These are phyloP conservation scores for Pisolithus tinctorius DNA, from an alignment of 768 basidiomycete genomes.

Conservation along the genomic window DNA sequence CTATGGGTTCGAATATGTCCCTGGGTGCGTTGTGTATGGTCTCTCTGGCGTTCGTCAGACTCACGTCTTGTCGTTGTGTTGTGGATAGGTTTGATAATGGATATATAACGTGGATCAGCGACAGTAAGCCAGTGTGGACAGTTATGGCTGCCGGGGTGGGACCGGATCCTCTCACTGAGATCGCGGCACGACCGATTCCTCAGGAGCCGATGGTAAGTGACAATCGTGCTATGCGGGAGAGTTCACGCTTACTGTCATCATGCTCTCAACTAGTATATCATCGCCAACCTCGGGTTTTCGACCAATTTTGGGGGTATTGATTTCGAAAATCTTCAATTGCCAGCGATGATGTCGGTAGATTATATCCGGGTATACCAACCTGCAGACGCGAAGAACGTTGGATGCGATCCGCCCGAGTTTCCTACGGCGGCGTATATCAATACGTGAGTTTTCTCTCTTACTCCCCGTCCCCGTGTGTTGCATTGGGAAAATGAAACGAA, in stretches of 20 bases:
- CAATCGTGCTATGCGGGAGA: neutral
- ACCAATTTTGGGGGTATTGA: constrained; percentile 63
- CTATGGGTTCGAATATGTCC: constrained; percentile 51
- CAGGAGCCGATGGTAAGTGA: constrained; percentile 62
- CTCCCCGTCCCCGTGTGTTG: neutral
- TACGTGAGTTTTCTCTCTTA: constrained; percentile 35
- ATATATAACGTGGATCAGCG: constrained; percentile 68
- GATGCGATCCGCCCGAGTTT: constrained; percentile 63
- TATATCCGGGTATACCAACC: constrained; percentile 76
- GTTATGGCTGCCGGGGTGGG: constrained; percentile 42
- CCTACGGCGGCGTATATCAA: constrained; percentile 77
- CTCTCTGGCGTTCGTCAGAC: neutral
- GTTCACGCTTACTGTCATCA: neutral
- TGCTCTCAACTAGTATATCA: constrained; percentile 44
- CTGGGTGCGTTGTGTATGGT: constrained; percentile 20
- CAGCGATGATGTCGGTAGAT: constrained; percentile 64
- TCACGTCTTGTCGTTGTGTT: neutral
- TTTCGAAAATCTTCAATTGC: constrained; percentile 45
- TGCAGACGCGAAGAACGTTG: constrained; percentile 40
- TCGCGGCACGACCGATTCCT: constrained; percentile 52
- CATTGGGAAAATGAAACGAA: no score
- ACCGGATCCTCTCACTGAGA: constrained; percentile 44
- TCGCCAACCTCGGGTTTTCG: constrained; percentile 67
- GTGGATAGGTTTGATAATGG: constrained; percentile 36
- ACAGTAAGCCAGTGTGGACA: constrained; percentile 52